Evolutionary conservation across 148 eudicot genomes (phyloP), one percentile per base, ranked within the genome.

Genomic region (Cornus controversa): DNA sequence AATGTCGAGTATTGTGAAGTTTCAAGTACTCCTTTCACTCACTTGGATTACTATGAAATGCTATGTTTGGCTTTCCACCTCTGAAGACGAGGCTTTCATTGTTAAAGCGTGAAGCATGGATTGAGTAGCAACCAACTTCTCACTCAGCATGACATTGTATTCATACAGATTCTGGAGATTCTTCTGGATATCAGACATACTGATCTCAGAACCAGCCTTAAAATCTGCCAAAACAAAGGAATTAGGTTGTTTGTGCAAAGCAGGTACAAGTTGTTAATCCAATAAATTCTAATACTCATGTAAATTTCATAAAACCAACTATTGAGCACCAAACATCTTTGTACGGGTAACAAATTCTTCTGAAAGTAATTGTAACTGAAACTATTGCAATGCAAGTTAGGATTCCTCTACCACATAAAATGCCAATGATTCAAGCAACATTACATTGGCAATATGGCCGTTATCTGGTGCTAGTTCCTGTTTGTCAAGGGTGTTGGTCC

Each of bases 81-180:
- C 54, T 0, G 72, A 31, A 57, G 84, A 27, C 37, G 83, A 75
- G 24, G 70, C 29, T 23, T 81, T 80, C 10, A 60, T 71, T 67
- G 89, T 77, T 71, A 89, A 73, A 80, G 81, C 75, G 67, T 71
- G 82, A 28, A 92, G 86, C 87, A 83, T 84, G 22, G 89, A 87
- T 64, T 86, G 90, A 29, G 94, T 79, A 74, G 80, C 50, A 42
- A 78, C 74, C 78, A 93, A 65, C 75, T 86, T 85, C 53, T 93
- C 93, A 75, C 94, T 85, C 75, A 93, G 87, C 85, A 84, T 84
- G 40, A 76, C 81, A 68, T 88, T 93, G 71, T 91, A 93, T 58
- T 91, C 88, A 37, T 89, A 91, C 29, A 93, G 79, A 42, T 81
- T 74, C 79, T 91, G 85, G 28, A 93, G 83, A 73, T 80, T 85